A percentile compares a stretch with the other conserved stretches of the same genome.
These are phyloP conservation scores for Aspergillus sp. DNA, from an alignment of 2,329 filamentous ascomycete species.

Conservation along the genomic window DNA sequence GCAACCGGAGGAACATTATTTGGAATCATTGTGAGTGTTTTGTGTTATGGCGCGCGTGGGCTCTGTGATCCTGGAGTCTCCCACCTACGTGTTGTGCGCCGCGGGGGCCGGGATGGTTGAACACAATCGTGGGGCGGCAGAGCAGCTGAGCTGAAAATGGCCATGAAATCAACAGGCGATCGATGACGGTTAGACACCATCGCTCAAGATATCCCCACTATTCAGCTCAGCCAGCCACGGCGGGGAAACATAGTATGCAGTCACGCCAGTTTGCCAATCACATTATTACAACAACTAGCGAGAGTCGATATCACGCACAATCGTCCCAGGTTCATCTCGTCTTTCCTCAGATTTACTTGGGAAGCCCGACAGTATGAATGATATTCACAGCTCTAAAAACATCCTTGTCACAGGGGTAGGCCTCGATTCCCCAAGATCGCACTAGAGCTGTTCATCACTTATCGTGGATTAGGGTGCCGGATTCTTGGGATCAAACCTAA, in stretches of 20 bases:
- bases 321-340: background rate
- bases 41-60: background rate
- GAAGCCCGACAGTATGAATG: background rate
- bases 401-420: background rate
- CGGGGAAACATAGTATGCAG: background rate
- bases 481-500: slow-evolving; percentile 9
- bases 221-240: background rate
- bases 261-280: background rate
- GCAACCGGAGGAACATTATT: background rate
- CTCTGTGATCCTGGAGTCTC: background rate
- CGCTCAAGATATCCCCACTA: background rate
- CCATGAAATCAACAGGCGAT: background rate
- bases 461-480: slow-evolving; percentile 6
- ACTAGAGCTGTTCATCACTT: background rate
- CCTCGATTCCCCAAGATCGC: background rate
- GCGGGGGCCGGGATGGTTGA: background rate
- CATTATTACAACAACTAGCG: background rate
- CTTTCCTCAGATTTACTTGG: background rate
- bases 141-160: background rate
- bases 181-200: background rate
- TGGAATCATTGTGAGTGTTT: background rate
- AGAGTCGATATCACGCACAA: background rate
- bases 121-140: background rate
- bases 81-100: background rate
- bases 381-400: background rate